phyloP scores from a whole-genome alignment of 2,329 filamentous ascomycete species.

The Fusarium lyarnte region DNA sequence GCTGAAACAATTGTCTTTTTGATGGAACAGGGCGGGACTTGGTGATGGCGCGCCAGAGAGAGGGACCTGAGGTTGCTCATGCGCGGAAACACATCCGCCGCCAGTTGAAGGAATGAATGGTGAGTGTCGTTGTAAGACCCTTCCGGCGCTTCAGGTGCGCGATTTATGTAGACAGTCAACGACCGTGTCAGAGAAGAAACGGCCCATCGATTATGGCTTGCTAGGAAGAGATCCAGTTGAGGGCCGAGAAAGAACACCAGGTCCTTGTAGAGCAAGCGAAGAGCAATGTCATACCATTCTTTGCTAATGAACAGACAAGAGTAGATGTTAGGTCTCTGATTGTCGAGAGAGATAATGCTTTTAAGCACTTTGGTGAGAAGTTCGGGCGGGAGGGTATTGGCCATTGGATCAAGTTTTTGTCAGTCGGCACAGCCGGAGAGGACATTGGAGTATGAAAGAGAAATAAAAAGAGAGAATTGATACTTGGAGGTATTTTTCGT shows the following conservation, averaged over 20 bases:
- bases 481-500: fast-evolving
- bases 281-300: background rate
- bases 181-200: background rate
- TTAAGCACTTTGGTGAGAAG: background rate
- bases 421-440: background rate
- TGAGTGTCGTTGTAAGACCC: background rate
- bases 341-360: too few species aligned
- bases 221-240: background rate
- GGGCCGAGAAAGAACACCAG: background rate
- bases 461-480: fast-evolving
- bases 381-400: background rate
- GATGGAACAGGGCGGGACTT: background rate
- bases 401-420: background rate
- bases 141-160: background rate
- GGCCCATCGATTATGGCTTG: background rate
- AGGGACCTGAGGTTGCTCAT: background rate
- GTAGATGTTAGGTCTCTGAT: background rate
- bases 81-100: background rate
- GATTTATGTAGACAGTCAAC: background rate
- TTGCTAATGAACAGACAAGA: background rate
- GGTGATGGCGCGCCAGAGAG: background rate
- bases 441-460: fast-evolving
- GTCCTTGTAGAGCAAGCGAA: background rate
- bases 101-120: background rate
- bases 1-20: background rate